Base-by-base conservation (phyloP, 2,329 filamentous ascomycete genomes). In the Colletotrichum ledebouriae region DNA sequence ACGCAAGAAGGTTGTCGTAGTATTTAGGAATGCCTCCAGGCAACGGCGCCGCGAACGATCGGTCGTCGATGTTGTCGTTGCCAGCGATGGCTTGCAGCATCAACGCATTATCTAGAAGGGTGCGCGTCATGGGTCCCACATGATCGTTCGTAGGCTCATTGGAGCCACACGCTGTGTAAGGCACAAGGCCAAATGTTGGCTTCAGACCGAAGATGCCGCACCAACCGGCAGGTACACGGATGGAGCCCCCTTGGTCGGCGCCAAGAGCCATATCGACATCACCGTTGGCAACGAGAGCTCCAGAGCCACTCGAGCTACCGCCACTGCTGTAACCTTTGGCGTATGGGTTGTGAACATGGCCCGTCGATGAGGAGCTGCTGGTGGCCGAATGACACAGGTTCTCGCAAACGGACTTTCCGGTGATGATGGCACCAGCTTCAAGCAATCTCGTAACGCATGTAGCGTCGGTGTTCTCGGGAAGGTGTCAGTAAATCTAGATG, bases 61-160 rank as follows among this genome's bases (percentile, higher is more conserved):
- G 49, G 1, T 53, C 49, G 49, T 47, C 82, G 1, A 83, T 76
- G 0, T 80, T 81, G 71, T 84, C 82, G 50, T 79, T 82, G 2
- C 82, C 82, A 2, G 82, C 81, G 59, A 84, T 75, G 5, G 79
- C 79, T 29, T 75, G 67, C 5, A 83, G 72, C 52, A 83, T 69
- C 6, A 75, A 55, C n/a, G 80, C 78, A 53, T 79, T 77, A 47
- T 83, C 82, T 29, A 81, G 77, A 1, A 84, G 70, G 1, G 67
- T 79, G 22, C 75, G 69, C 0, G 81, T 78, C 71, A 84, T 80
- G 1, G 82, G 83, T 1, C 82, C 82, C 6, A 80, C 71, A 70
- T 84, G 81, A 70, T 85, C 82, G 50, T 83, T 81, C 72, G 81
- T 79, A 0, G 82, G 78, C 17, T 77, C 72, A 67, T 83, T 74